These are phyloP conservation scores for Rutstroemia sp. DNA, from an alignment of 2,329 filamentous ascomycete genomes.

Conservation along the genomic window DNA sequence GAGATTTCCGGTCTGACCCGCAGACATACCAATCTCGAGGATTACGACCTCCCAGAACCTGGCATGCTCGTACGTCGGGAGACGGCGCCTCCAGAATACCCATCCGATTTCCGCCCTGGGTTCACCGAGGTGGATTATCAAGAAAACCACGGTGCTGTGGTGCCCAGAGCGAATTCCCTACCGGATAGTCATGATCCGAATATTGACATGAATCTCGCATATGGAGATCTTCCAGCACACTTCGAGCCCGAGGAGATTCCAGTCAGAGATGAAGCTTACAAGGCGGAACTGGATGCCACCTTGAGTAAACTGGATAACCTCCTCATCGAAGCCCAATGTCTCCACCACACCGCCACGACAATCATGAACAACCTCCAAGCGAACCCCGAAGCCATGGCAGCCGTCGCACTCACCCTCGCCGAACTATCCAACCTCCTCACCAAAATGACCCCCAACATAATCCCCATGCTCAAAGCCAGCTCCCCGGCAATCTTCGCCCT, in stretches of 20 bases:
- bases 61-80: neutral
- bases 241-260: neutral
- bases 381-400: conserved; percentile 86
- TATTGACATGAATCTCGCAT: conserved; percentile 88
- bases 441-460: conserved; percentile 77
- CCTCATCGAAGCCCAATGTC: conserved; percentile 79
- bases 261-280: conserved; percentile 26
- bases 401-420: conserved; percentile 84
- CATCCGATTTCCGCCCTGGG: neutral
- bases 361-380: conserved; percentile 76
- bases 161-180: conserved; percentile 10
- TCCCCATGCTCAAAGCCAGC: conserved; percentile 67
- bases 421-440: conserved; percentile 77
- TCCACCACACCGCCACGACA: conserved; percentile 74
- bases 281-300: conserved; percentile 58
- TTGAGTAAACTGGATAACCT: conserved; percentile 69
- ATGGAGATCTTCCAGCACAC: conserved; percentile 73
- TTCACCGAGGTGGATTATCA: too few species aligned
- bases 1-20: neutral
- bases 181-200: conserved; percentile 32
- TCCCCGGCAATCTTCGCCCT: conserved; percentile 83
- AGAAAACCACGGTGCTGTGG: neutral
- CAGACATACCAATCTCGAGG: conserved; percentile 23
- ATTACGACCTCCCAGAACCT: neutral
- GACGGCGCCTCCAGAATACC: neutral